Conservation (phyloP, 495 filamentous ascomycete species). For the Tuber magnatum region DNA sequence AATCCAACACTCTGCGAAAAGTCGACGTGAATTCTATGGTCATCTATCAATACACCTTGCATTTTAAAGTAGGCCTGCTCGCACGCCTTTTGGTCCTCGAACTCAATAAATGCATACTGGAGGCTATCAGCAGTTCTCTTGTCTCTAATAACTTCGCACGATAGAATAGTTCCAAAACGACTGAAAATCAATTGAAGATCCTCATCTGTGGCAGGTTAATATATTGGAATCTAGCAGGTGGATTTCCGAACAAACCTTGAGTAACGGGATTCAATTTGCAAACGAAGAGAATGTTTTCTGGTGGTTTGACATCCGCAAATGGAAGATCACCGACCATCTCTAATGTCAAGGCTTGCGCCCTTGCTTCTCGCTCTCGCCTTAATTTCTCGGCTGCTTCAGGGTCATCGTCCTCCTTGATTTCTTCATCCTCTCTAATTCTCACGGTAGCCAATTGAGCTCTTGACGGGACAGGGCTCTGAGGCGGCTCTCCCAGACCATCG, state of each 20-base stretch:
- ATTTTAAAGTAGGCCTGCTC: constrained; percentile 98
- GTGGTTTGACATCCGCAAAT: constrained; percentile 95
- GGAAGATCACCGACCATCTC: constrained; percentile 98
- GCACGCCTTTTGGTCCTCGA: constrained; percentile 81
- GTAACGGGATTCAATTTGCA: constrained; percentile 98
- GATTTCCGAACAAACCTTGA: constrained; percentile 49
- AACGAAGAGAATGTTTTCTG: constrained; percentile 94
- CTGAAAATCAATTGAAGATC: constrained; percentile 93
- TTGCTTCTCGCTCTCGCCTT: constrained; percentile 81
- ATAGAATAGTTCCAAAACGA: constrained; percentile 90
- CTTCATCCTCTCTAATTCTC: constrained; percentile 81
- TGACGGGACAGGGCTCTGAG: constrained; percentile 71
- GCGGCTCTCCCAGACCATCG: constrained; percentile 62
- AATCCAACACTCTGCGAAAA: constrained; percentile 86
- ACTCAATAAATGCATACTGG: constrained; percentile 98
- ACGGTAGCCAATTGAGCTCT: constrained; percentile 84
- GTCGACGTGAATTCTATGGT: constrained; percentile 96
- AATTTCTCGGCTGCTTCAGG: constrained; percentile 70
- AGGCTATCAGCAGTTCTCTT: constrained; percentile 88
- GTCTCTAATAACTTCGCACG: constrained; percentile 93
- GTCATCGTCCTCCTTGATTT: constrained; percentile 61
- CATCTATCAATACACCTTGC: constrained; percentile 92
- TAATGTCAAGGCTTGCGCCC: constrained; percentile 86
- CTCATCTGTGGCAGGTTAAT: constrained; percentile 55
- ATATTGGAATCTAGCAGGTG: constrained; percentile 11